Evolutionary conservation across 257 asterid species (phyloP), one percentile per base, ranked within the genome.

Genomic region (Linderniella brevidens): DNA sequence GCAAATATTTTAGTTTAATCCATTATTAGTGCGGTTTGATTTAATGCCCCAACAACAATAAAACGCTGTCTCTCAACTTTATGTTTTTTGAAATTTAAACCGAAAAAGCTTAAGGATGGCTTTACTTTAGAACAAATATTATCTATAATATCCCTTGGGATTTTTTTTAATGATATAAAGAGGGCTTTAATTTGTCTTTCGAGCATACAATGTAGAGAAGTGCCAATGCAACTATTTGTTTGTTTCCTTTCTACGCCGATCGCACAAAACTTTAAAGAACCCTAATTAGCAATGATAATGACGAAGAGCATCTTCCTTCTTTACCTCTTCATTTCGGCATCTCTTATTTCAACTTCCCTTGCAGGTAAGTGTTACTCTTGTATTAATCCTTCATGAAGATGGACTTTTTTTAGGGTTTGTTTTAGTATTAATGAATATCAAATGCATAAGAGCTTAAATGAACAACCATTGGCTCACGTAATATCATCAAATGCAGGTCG

Each of bases 21-120:
- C n/a, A n/a, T n/a, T n/a, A n/a, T n/a, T n/a, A n/a, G n/a, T n/a
- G n/a, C n/a, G n/a, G 57, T 65, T 61, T 72, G 78, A 81, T 82
- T 75, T 78, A 69, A 79, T 75, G 83, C 79, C 67, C 77, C 83
- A 75, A 70, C 83, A 75, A 81, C 73, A 68, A 76, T 53, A 78
- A 73, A 67, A 79, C 69, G 74, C 58, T 67, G 72, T 43, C 64
- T 58, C 58, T 68, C 68, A 65, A 66, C 87, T 72, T 79, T 79
- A 64, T 62, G 56, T 55, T 68, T 48, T 44, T 25, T 12, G 32
- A 69, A 19, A 65, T 64, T 67, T 48, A 57, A 74, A 59, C 42
- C n/a, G 18, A 38, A 57, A 76, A 62, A 66, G 58, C 57, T 60
- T 14, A 46, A 58, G 1, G 45, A 64, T 51, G 42, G 57, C 45